Evolutionary conservation across 768 basidiomycete species (phyloP), one percentile per base, ranked within the genome.

Genomic region (Suillus placidus): DNA sequence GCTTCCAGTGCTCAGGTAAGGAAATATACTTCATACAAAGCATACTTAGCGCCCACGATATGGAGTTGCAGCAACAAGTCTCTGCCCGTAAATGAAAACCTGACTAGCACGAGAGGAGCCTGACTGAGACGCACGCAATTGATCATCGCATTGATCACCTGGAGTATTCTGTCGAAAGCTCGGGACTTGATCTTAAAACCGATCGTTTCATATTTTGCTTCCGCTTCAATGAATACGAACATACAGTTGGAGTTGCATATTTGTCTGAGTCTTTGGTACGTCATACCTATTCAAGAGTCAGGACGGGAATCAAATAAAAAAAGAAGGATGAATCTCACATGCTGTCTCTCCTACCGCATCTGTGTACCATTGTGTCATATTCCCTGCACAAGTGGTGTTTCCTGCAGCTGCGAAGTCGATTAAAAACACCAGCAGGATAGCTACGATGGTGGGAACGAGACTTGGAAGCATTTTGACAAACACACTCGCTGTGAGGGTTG

Each of bases 51-150:
- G 68, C 69, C 61, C 67, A 74, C 7, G 74, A 70, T 30, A 74
- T 66, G 6, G 74, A 73, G 51, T 74, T 75, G 38, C 74, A 75
- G 49, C 74, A 75, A 43, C 74, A 73, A 30, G 68, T 64, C 52
- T 64, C 74, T 75, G 20, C 3, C 7, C 38, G 51, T 54, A 10
- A 13, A 47, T 20, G 47, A 26, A 56, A 42, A 16, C 49, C 14
- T 40, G 32, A 54, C 14, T 4, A 30, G 40, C 6, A 37, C 34
- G 30, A 6, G 47, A 47, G 43, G 26, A 35, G 35, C 32, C 10
- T 23, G 32, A 47, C n/a, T 58, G 12, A 32, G 20, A 47, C 67
- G 26, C 47, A 74, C 74, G 60, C 7, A 73, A 55, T 65, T 75
- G 71, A 35, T 73, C 71, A 38, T 70, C 64, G 47, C 74, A 75